These are phyloP conservation scores for Teratosphaeria destructans DNA, from an alignment of 2,329 filamentous ascomycete genomes.

Conservation along the genomic window DNA sequence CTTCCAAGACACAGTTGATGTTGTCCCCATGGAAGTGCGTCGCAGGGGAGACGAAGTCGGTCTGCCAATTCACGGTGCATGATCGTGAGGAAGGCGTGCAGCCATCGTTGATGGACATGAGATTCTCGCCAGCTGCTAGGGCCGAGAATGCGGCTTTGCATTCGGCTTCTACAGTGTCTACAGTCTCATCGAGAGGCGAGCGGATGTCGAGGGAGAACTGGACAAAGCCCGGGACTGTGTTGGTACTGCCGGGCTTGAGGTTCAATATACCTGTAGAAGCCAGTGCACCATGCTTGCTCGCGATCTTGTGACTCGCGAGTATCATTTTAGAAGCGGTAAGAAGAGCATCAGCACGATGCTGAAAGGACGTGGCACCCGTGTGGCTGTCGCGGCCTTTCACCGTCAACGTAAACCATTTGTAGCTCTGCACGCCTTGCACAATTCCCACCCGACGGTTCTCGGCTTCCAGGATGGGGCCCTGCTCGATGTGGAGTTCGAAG, in stretches of 20 bases:
- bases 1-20: constrained; percentile 52
- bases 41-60: constrained; percentile 53
- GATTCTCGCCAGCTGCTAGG: constrained; percentile 49
- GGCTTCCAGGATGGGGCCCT: constrained; percentile 64
- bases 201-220: constrained; percentile 60
- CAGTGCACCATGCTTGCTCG: constrained; percentile 48
- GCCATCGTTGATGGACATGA: constrained; percentile 35
- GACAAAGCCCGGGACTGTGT: constrained; percentile 61
- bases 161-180: constrained; percentile 47
- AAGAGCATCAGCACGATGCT: constrained; percentile 56
- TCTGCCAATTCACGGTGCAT: constrained; percentile 47
- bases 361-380: constrained; percentile 63
- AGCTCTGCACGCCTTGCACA: constrained; percentile 64
- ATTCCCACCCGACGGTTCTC: constrained; percentile 55
- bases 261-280: constrained; percentile 62
- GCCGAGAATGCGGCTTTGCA: constrained; percentile 48
- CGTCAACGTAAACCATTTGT: constrained; percentile 61
- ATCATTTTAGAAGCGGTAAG: constrained; percentile 60
- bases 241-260: constrained; percentile 57
- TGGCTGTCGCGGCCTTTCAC: constrained; percentile 60
- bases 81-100: constrained; percentile 29
- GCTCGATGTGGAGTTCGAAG: constrained; percentile 79
- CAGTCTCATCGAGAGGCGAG: constrained; percentile 44
- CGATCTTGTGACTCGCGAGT: constrained; percentile 52
- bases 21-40: constrained; percentile 58